These are phyloP conservation scores for Paramecium sexaurelia DNA, from an alignment of 73 alveolate genomes.

Conservation along the genomic window DNA sequence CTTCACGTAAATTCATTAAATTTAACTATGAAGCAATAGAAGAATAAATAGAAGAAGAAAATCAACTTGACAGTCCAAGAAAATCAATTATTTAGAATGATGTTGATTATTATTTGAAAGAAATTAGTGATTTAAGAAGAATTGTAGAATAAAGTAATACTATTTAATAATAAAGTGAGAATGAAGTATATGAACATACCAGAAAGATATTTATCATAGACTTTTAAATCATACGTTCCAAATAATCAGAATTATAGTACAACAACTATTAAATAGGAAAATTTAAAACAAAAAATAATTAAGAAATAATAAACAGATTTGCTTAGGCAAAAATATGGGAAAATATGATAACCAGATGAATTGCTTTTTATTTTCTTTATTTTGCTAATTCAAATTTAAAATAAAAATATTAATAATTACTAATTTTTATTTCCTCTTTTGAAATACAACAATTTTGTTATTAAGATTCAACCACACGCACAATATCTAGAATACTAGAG, in stretches of 20 bases:
- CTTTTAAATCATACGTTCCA: not conserved
- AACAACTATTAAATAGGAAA: not conserved
- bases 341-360: not conserved
- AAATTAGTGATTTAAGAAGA: conserved; percentile 3
- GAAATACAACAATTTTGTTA: too few species aligned
- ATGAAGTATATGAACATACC: conserved; percentile 32
- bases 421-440: too few species aligned
- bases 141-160: conserved; percentile 22
- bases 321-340: not conserved
- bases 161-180: not conserved
- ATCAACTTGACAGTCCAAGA: not conserved
- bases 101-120: not conserved
- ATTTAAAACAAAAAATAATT: not conserved
- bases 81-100: not conserved
- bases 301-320: not conserved
- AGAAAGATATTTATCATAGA: not conserved
- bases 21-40: not conserved
- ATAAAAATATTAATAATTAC: too few species aligned
- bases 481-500: too few species aligned
- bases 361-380: not conserved
- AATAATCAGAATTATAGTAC: not conserved
- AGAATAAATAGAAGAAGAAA: not conserved
- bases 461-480: too few species aligned
- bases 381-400: not conserved
- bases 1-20: not conserved